Conservation (phyloP, 1,284 basidiomycete species). For the Flammula alnicola region DNA sequence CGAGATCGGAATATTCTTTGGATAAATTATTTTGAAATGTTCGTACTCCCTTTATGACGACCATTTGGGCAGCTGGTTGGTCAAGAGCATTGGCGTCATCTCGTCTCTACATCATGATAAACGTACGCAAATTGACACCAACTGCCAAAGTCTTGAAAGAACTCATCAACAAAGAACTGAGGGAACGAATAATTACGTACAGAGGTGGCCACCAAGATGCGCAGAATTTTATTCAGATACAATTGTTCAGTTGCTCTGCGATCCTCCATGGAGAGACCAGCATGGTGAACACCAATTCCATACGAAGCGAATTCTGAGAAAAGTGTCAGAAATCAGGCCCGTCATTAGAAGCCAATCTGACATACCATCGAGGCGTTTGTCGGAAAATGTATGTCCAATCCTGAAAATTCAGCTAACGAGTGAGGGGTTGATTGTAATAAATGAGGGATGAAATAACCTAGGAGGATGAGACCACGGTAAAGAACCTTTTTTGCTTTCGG, state of each 20-base stretch:
- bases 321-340: not conserved
- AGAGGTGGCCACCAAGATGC: constrained; percentile 74
- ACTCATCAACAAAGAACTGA: constrained; percentile 6
- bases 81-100: constrained; percentile 2
- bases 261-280: constrained; percentile 78
- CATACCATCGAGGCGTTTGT: constrained; percentile 65
- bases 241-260: constrained; percentile 72
- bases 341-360: not conserved
- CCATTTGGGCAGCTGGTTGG: constrained; percentile 71
- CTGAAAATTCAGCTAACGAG: constrained; percentile 40
- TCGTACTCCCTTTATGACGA: constrained; percentile 83
- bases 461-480: constrained; percentile 69
- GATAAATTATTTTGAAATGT: constrained; percentile 67
- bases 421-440: not conserved
- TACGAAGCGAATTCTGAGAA: constrained; percentile 51
- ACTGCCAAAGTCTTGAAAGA: constrained; percentile 77
- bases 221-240: constrained; percentile 68
- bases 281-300: constrained; percentile 89
- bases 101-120: constrained; percentile 6
- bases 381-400: constrained; percentile 57
- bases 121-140: constrained; percentile 84
- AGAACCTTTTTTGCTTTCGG: constrained; percentile 49
- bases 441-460: constrained; percentile 42
- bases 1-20: constrained; percentile 81
- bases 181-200: constrained; percentile 44